Evolutionary conservation across 2,329 filamentous ascomycete genomes (phyloP).

Genomic region (Pseudocercospora ulei): DNA sequence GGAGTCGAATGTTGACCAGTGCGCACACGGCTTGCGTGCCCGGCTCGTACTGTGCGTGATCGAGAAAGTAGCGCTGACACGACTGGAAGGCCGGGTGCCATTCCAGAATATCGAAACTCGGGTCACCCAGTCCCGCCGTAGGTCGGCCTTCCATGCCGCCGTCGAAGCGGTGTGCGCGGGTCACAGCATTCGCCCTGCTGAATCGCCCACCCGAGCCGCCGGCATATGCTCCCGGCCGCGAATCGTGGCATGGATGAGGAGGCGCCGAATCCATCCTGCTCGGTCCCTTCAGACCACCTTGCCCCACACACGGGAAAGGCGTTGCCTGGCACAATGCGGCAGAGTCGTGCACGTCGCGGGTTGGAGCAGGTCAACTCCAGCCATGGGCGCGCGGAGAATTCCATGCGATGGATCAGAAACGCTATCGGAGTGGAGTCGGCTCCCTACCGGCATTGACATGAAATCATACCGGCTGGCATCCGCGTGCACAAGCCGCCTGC

Average conservation of each 20-base stretch:
- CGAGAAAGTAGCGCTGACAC: conserved; percentile 83
- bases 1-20: conserved; percentile 83
- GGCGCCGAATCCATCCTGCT: not conserved
- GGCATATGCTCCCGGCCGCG: not conserved
- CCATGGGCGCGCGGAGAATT: conserved; percentile 1
- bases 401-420: conserved; percentile 3
- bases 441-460: not conserved
- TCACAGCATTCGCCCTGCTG: conserved; percentile 7
- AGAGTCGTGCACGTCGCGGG: conserved; percentile 6
- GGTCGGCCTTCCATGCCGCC: conserved; percentile 19
- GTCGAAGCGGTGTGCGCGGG: conserved; percentile 9
- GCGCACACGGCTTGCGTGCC: conserved; percentile 80
- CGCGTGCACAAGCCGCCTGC: conserved; percentile 4
- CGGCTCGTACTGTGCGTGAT: conserved; percentile 74
- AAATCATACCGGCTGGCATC: conserved; percentile 1
- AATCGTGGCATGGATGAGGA: conserved; percentile 1
- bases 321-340: conserved; percentile 3
- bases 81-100: conserved; percentile 89
- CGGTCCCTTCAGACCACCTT: conserved; percentile 1
- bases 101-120: conserved; percentile 68
- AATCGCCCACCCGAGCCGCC: conserved; percentile 4
- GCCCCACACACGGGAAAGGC: not conserved
- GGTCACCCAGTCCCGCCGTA: conserved; percentile 33
- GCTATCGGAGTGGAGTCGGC: not conserved
- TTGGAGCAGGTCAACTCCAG: conserved; percentile 1